These are phyloP conservation scores for Evernia prunastri DNA, from an alignment of 495 filamentous ascomycete species.

Conservation along the genomic window DNA sequence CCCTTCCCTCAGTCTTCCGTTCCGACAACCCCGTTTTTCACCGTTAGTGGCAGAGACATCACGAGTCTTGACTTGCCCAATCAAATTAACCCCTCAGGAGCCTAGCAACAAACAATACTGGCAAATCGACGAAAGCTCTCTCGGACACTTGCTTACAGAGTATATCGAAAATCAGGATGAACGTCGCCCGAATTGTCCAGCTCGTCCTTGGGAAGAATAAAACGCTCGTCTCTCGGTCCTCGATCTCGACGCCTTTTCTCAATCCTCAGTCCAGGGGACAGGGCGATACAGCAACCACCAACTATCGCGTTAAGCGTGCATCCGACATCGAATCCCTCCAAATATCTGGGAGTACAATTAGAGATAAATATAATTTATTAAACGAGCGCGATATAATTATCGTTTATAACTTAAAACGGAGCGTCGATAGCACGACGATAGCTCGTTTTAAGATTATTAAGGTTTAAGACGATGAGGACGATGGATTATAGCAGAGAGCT, in stretches of 20 bases:
- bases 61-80: too few relatives aligned
- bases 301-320: neutral
- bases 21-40: too few relatives aligned
- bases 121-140: too few relatives aligned
- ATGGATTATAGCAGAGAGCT: too few relatives aligned
- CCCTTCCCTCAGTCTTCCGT: too few relatives aligned
- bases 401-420: neutral
- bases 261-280: conserved; percentile 18
- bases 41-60: too few relatives aligned
- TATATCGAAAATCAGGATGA: conserved; percentile 43
- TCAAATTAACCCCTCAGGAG: too few relatives aligned
- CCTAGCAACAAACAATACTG: too few relatives aligned
- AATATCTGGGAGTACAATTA: neutral
- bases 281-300: neutral
- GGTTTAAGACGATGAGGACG: conserved; percentile 26
- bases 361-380: neutral
- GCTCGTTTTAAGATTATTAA: conserved; percentile 32
- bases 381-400: neutral
- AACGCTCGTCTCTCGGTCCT: conserved; percentile 36
- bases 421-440: conserved; percentile 41
- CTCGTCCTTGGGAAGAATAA: conserved; percentile 32
- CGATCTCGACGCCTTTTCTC: conserved; percentile 45
- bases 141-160: conserved; percentile 25
- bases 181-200: conserved; percentile 46
- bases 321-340: neutral